Evolutionary conservation across 1,284 basidiomycete species (phyloP).

Genomic region (Puccinia hordei): DNA sequence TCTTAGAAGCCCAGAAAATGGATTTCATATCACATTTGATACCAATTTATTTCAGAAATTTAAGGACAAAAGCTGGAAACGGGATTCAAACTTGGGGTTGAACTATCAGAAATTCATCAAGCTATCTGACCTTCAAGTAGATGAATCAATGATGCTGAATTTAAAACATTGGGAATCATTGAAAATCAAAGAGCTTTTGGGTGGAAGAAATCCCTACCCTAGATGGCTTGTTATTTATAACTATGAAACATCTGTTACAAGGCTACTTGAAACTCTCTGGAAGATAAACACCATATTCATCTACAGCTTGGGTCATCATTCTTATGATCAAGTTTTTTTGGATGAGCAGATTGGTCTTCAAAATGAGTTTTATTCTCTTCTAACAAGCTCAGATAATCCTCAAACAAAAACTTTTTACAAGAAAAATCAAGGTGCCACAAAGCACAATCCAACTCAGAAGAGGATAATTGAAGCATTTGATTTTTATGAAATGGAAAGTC

Average conservation of each 20-base stretch:
- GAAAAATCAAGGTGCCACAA: neutral
- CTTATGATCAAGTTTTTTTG: neutral
- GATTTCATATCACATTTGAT: too few species aligned
- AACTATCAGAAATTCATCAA: too few species aligned
- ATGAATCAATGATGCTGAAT: too few species aligned
- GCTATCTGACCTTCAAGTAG: too few species aligned
- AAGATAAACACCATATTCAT: neutral
- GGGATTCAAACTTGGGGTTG: too few species aligned
- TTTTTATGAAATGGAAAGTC: neutral
- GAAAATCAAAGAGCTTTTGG: neutral
- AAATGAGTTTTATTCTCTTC: neutral
- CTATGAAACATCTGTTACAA: too few species aligned
- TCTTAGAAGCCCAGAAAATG: too few species aligned
- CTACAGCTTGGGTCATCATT: neutral
- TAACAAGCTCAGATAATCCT: neutral
- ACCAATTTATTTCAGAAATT: too few species aligned
- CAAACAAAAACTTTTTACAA: neutral
- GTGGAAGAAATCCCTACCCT: neutral
- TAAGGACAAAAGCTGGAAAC: too few species aligned
- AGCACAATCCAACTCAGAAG: neutral
- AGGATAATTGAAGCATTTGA: neutral
- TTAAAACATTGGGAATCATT: too few species aligned
- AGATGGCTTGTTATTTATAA: too few species aligned
- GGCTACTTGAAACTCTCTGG: too few species aligned
- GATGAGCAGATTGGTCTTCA: neutral